A percentile compares a stretch with the other conserved stretches of the same genome.
Evolutionary conservation across 2,329 filamentous ascomycete genomes (phyloP).

Genomic region (Penicillium sp.): DNA sequence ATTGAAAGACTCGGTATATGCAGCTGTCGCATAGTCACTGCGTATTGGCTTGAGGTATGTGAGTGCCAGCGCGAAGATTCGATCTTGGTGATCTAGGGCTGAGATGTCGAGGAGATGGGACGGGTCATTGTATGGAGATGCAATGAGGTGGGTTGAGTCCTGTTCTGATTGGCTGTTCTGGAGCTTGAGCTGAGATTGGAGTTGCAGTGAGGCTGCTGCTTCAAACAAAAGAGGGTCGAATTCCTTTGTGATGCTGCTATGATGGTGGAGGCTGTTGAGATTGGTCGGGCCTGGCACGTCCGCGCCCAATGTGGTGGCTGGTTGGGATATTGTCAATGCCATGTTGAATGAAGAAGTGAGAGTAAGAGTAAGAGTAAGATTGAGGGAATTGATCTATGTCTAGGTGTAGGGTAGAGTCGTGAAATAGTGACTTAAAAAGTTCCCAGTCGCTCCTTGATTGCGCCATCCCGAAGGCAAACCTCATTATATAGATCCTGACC

Average conservation of each 20-base stretch:
- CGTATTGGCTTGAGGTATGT: slow-evolving; percentile 63
- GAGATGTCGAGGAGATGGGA: slow-evolving; percentile 73
- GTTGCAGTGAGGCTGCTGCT: slow-evolving; percentile 36
- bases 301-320: neutral
- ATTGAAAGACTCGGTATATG: slow-evolving; percentile 76
- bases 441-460: neutral
- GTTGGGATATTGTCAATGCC: neutral
- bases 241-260: slow-evolving; percentile 34
- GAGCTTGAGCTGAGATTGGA: slow-evolving; percentile 17
- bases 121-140: slow-evolving; percentile 73
- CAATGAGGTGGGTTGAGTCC: slow-evolving; percentile 53
- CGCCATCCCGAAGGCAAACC: neutral
- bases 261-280: slow-evolving; percentile 26
- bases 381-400: too few species aligned
- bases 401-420: too few species aligned
- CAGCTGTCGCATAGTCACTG: slow-evolving; percentile 72
- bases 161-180: neutral
- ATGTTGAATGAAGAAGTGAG: neutral
- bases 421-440: neutral
- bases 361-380: too few species aligned
- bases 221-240: slow-evolving; percentile 37
- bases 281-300: neutral
- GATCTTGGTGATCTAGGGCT: slow-evolving; percentile 65
- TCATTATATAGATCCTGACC: slow-evolving; percentile 8
- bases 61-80: slow-evolving; percentile 71